Evolutionary conservation across 2,329 filamentous ascomycete genomes (phyloP).

Genomic region (Xylariaceae sp.): DNA sequence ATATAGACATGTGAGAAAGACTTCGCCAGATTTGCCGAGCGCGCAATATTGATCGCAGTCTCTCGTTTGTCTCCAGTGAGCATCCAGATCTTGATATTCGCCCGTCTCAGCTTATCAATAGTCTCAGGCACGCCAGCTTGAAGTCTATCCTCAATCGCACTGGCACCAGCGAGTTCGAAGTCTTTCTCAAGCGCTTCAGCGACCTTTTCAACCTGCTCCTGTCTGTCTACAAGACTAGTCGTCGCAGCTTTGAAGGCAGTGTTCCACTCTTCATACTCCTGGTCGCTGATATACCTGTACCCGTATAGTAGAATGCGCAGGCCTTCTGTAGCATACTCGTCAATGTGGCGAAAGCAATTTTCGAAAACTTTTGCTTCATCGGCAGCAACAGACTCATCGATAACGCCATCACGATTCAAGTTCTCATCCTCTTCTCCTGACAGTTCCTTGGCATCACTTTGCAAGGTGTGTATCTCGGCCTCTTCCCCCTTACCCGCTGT

Average conservation of each 20-base stretch:
- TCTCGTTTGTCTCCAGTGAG: constrained; percentile 83
- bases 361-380: constrained; percentile 66
- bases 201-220: constrained; percentile 70
- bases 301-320: constrained; percentile 80
- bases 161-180: constrained; percentile 75
- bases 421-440: constrained; percentile 2
- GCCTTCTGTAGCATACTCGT: constrained; percentile 83
- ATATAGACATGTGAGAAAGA: constrained; percentile 68
- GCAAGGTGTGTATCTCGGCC: constrained; percentile 1
- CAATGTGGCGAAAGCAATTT: constrained; percentile 79
- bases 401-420: constrained; percentile 33
- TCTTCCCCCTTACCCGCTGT: constrained; percentile 6
- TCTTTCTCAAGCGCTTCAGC: constrained; percentile 74
- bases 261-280: constrained; percentile 72
- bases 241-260: constrained; percentile 69
- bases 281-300: constrained; percentile 68
- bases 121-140: constrained; percentile 81
- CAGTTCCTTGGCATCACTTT: not conserved
- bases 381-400: constrained; percentile 44
- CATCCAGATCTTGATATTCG: constrained; percentile 92
- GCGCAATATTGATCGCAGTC: constrained; percentile 81
- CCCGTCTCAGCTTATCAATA: constrained; percentile 75
- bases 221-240: constrained; percentile 72
- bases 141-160: constrained; percentile 85
- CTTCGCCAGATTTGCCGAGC: constrained; percentile 68